Evolutionary conservation across 2,329 filamentous ascomycete species (phyloP).

Genomic region (Paecilomyces dactylethromorphus): DNA sequence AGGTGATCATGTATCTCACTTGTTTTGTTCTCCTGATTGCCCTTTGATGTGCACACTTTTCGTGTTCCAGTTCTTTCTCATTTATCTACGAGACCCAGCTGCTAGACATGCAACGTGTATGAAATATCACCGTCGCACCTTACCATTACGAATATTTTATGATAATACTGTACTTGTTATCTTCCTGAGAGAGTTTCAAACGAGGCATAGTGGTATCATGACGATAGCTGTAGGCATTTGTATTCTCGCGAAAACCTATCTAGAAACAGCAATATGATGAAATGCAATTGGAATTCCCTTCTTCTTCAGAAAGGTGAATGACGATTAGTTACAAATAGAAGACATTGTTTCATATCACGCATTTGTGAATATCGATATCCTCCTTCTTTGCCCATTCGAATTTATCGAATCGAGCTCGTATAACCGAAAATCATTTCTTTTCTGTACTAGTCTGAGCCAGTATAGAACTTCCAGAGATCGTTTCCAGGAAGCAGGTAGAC

Average conservation of each 20-base stretch:
- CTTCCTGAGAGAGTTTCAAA: background rate
- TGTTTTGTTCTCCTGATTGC: background rate
- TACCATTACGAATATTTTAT: background rate
- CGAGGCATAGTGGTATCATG: background rate
- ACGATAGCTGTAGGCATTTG: background rate
- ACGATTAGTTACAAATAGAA: background rate
- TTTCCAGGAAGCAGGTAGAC: constrained; percentile 16
- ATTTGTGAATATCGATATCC: background rate
- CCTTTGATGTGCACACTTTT: background rate
- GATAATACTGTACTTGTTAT: background rate
- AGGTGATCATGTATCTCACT: background rate
- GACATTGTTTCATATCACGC: background rate
- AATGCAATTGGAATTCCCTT: background rate
- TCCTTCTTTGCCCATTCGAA: background rate
- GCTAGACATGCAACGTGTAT: background rate
- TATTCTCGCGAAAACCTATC: background rate
- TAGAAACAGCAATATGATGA: background rate
- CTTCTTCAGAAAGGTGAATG: background rate
- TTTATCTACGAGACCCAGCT: background rate
- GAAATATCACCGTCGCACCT: background rate
- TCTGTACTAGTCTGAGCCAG: background rate
- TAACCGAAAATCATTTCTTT: background rate
- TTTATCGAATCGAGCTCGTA: background rate
- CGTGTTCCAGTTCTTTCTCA: background rate
- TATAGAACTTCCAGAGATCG: constrained; percentile 13